A percentile compares a stretch with the other conserved stretches of the same genome.
phyloP scores from a whole-genome alignment of 2,329 filamentous ascomycete genomes.

The Magnaporthiopsis incrustans region DNA sequence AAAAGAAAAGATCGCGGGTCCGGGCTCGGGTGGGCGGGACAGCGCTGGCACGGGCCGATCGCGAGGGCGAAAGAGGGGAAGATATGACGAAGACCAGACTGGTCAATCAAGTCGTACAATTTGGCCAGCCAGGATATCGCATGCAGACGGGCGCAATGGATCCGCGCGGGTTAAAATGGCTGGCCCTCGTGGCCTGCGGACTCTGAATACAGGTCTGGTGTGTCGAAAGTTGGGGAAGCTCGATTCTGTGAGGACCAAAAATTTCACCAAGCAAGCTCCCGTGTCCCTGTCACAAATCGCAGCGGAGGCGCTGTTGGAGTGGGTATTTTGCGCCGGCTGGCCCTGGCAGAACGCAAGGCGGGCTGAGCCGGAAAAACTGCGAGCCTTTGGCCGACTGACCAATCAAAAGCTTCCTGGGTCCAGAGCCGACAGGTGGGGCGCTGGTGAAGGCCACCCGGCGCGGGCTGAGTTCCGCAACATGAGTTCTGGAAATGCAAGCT shows the following conservation, averaged over 20 bases:
- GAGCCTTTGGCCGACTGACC: neutral
- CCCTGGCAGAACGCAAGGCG: neutral
- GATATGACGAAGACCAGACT: neutral
- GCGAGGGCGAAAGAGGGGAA: slow-evolving; percentile 2
- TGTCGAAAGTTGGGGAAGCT: neutral
- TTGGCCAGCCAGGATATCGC: neutral
- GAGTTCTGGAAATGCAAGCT: too few species aligned
- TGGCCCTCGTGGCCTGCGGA: neutral
- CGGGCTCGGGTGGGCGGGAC: neutral
- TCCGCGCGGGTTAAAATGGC: neutral
- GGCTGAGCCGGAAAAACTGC: neutral
- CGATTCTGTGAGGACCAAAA: slow-evolving; percentile 1
- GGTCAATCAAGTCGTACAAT: neutral
- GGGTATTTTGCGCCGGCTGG: neutral
- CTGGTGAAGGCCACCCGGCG: too few species aligned
- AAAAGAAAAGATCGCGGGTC: neutral
- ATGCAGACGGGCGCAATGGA: neutral
- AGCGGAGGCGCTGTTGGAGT: neutral
- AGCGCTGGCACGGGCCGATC: neutral
- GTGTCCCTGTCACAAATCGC: neutral
- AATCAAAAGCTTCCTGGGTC: neutral
- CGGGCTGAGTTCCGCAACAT: neutral
- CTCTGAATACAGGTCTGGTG: too few species aligned
- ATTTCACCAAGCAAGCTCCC: slow-evolving; percentile 1
- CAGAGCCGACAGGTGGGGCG: neutral